These are phyloP conservation scores for Microsporum canis DNA, from an alignment of 2,329 filamentous ascomycete genomes.

Conservation along the genomic window DNA sequence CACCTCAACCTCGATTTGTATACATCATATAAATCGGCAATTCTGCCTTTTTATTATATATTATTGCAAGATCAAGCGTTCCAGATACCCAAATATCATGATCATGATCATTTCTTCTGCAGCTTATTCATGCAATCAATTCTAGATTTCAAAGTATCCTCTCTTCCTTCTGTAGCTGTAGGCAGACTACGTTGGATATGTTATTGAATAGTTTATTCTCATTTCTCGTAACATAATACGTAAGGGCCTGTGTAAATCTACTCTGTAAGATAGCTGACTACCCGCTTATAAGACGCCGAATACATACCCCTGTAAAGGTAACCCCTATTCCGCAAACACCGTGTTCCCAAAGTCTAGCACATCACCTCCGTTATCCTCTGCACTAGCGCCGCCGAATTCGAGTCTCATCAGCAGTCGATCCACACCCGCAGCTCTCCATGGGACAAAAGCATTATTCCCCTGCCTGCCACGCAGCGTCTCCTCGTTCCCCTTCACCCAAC, in stretches of 20 bases:
- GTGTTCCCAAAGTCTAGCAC: conserved; percentile 1
- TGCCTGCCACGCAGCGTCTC: conserved; percentile 22
- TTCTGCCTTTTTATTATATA: neutral
- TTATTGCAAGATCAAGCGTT: neutral
- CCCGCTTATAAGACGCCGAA: neutral
- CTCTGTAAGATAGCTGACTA: neutral
- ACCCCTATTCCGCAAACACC: conserved; percentile 1
- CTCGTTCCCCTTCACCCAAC: conserved; percentile 21
- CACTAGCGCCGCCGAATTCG: conserved; percentile 43
- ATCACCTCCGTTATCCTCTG: conserved; percentile 1
- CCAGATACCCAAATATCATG: conserved; percentile 3
- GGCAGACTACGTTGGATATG: neutral
- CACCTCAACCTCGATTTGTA: conserved; percentile 6
- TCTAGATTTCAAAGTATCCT: neutral
- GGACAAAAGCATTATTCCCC: conserved; percentile 45
- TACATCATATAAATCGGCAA: conserved; percentile 11
- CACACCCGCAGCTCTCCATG: conserved; percentile 64
- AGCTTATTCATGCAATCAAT: conserved; percentile 1
- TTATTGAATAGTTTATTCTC: too few species aligned
- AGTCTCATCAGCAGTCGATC: conserved; percentile 86
- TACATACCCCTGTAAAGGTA: too few species aligned
- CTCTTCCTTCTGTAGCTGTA: neutral
- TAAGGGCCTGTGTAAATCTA: neutral
- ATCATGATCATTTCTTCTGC: neutral
- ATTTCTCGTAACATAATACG: too few species aligned